A percentile compares a stretch with the other conserved stretches of the same genome.
Evolutionary conservation across 1,284 basidiomycete genomes (phyloP).

Genomic region (Cryptococcus deneoformans): DNA sequence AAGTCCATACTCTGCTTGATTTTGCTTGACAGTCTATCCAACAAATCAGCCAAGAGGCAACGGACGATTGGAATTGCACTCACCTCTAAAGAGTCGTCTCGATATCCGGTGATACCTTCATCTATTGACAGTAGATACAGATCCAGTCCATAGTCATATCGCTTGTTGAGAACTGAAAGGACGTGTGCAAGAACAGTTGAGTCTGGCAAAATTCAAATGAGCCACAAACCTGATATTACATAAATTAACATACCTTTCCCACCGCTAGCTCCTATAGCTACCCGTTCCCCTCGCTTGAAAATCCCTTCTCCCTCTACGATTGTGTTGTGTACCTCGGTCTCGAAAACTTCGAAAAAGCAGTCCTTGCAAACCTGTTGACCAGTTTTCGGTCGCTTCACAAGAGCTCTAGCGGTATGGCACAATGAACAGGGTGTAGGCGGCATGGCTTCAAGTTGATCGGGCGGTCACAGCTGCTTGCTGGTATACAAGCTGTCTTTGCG

Average conservation of each 20-base stretch:
- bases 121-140: constrained; percentile 95
- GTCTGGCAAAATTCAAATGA: constrained; percentile 56
- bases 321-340: constrained; percentile 97
- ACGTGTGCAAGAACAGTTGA: constrained; percentile 97
- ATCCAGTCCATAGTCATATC: constrained; percentile 89
- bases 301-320: constrained; percentile 67
- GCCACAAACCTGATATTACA: constrained; percentile 3
- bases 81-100: constrained; percentile 95
- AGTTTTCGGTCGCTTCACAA: constrained; percentile 93
- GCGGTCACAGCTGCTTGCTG: no score
- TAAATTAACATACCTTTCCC: constrained; percentile 73
- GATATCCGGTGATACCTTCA: constrained; percentile 97
- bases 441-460: constrained; percentile 20
- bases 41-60: constrained; percentile 3
- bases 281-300: constrained; percentile 85
- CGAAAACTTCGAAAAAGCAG: constrained; percentile 96
- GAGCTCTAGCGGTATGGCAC: constrained; percentile 73
- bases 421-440: constrained; percentile 52
- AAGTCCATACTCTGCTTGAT: constrained; percentile 91
- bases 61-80: constrained; percentile 18
- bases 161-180: constrained; percentile 91
- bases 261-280: constrained; percentile 97
- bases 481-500: no score
- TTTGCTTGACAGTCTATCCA: constrained; percentile 88
- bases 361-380: constrained; percentile 94